Base-by-base conservation (phyloP, 768 basidiomycete genomes). In the Zangia roseola region DNA sequence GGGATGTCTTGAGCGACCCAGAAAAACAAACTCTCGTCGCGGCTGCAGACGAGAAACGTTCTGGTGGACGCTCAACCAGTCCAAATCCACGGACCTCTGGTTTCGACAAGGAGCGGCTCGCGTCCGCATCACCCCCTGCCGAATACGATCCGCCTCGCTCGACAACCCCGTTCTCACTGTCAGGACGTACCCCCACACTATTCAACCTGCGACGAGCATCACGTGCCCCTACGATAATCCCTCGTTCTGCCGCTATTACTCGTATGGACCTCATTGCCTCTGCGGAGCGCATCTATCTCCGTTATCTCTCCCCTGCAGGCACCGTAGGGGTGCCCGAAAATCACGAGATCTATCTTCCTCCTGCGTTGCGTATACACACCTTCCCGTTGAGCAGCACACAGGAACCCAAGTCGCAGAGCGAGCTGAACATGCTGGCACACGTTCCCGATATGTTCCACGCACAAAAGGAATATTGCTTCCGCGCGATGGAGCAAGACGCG, bases 321-420 rank as follows among this genome's bases (percentile, higher is more conserved):
- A 79, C 83, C 16, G 80, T 87, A 7, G 83, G 88, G 54, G 83
- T 86, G 14, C 81, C 83, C 12, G 90, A 94, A 64, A 94, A 93
- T 69, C 95, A 97, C 68, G 95, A 98, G 74, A 94, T 99, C 42
- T 98, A 98, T 67, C 86, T 99, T 17, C 97, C 97, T 0, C 90
- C 94, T 1, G 80, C 90, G 20, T 80, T 99, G 37, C 90, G 97
- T 42, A 85, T 98, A 61, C 84, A 94, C 68, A 78, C 80, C 21
- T 98, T 99, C 76, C 93, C 94, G 3, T 76, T 93, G 46, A 89
- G 77, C 60, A 84, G 84, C 59, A 70, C 77, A 2, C 79, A 83
- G 36, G 84, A 92, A 48, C 91, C 91, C 3, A 81, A 77, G 63
- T 74, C 83, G 5, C 77, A 79, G 61, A 65, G 63, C 51, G 92